phyloP scores from a whole-genome alignment of 331 rosid species.

The Cydonia oblonga region DNA sequence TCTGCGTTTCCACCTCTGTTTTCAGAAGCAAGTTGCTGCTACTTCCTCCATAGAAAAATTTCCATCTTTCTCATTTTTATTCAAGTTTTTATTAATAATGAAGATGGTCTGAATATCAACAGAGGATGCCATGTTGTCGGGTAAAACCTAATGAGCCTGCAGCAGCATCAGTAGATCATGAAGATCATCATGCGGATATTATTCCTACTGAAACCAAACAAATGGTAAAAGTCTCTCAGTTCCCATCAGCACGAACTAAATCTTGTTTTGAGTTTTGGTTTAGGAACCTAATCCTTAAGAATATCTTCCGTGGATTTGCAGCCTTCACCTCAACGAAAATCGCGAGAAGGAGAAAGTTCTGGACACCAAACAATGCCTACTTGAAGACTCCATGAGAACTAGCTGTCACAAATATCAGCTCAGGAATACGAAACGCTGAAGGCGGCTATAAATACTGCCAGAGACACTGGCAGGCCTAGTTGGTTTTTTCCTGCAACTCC shows the following conservation, averaged over 20 bases:
- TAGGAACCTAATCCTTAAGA: neutral
- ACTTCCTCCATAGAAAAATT: too few species aligned
- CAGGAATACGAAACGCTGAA: neutral
- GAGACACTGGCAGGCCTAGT: neutral
- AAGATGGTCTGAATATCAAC: too few species aligned
- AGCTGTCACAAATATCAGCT: neutral
- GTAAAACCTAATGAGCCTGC: too few species aligned
- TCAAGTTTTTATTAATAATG: too few species aligned
- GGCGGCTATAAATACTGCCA: neutral
- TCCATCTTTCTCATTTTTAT: too few species aligned
- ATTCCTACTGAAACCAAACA: too few species aligned
- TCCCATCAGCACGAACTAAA: neutral
- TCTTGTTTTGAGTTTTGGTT: neutral
- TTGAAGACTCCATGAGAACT: neutral
- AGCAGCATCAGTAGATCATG: too few species aligned
- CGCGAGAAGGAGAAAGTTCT: neutral
- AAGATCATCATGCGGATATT: too few species aligned
- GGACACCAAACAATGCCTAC: neutral
- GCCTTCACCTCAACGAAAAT: neutral
- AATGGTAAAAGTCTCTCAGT: too few species aligned
- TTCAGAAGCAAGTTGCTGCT: too few species aligned
- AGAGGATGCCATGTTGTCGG: too few species aligned
- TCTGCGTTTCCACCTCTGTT: too few species aligned
- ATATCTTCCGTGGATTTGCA: neutral
- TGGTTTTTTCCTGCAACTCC: neutral